Conservation (phyloP, 306 rosid genomes). For the Lithocarpus polystachyus region DNA sequence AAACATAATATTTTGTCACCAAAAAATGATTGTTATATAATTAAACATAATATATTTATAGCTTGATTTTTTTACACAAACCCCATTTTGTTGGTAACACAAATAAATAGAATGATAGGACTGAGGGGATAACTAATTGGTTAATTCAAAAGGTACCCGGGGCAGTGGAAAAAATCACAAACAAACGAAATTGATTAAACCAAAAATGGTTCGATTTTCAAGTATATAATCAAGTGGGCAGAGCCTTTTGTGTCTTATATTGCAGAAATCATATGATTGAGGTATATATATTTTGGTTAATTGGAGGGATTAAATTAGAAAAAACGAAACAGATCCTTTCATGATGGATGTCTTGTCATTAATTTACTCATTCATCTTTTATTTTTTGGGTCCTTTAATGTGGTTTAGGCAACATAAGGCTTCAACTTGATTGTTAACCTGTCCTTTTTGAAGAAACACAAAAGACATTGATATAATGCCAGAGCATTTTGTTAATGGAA, state of each 20-base stretch:
- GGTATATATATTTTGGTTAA: not conserved
- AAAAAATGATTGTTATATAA: not conserved
- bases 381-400: not conserved
- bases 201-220: not conserved
- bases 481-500: not conserved
- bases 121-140: not conserved
- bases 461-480: not conserved
- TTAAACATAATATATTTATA: not conserved
- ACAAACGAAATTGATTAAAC: not conserved
- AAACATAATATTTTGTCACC: not conserved
- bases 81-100: too few species aligned
- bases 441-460: not conserved
- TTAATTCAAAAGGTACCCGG: not conserved
- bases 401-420: not conserved
- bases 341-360: not conserved
- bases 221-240: not conserved
- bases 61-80: not conserved
- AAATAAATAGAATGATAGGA: too few species aligned
- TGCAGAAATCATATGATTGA: not conserved
- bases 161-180: not conserved
- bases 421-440: too few species aligned
- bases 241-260: not conserved
- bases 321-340: not conserved
- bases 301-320: not conserved
- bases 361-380: not conserved